phyloP scores from a whole-genome alignment of 768 basidiomycete species.

The Auriscalpium vulgare region DNA sequence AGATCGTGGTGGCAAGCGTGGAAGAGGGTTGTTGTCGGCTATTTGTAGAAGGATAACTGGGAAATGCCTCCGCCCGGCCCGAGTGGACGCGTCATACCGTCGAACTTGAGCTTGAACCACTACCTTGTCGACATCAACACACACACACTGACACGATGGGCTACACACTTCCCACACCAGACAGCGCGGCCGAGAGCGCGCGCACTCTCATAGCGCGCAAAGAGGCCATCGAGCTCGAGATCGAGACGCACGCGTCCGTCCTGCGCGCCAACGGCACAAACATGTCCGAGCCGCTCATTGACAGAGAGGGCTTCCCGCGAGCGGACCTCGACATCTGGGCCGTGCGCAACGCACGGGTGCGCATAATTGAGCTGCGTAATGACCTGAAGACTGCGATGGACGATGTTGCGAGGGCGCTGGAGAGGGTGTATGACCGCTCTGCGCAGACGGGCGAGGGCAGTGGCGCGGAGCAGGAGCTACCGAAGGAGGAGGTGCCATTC shows the following conservation, averaged over 20 bases:
- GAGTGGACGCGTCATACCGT: background rate
- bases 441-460: conserved; percentile 16
- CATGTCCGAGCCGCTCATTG: conserved; percentile 71
- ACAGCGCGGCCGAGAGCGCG: conserved; percentile 44
- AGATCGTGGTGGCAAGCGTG: too few species aligned
- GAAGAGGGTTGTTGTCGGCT: too few species aligned
- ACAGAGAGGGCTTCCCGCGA: conserved; percentile 83
- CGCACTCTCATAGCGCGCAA: conserved; percentile 60
- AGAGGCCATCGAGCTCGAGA: conserved; percentile 63
- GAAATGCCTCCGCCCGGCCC: too few species aligned
- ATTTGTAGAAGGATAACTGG: too few species aligned
- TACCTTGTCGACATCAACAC: background rate
- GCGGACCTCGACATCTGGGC: conserved; percentile 80
- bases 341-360: conserved; percentile 63
- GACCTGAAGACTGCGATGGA: conserved; percentile 63
- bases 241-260: conserved; percentile 53
- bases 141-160: conserved; percentile 4
- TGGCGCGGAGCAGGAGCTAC: background rate
- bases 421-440: conserved; percentile 54
- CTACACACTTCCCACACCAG: conserved; percentile 11
- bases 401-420: conserved; percentile 58
- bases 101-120: background rate
- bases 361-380: conserved; percentile 76
- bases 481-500: conserved; percentile 40
- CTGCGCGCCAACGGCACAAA: conserved; percentile 56